Evolutionary conservation across 2,329 filamentous ascomycete genomes (phyloP).

Genomic region (Trichoderma hamatum): DNA sequence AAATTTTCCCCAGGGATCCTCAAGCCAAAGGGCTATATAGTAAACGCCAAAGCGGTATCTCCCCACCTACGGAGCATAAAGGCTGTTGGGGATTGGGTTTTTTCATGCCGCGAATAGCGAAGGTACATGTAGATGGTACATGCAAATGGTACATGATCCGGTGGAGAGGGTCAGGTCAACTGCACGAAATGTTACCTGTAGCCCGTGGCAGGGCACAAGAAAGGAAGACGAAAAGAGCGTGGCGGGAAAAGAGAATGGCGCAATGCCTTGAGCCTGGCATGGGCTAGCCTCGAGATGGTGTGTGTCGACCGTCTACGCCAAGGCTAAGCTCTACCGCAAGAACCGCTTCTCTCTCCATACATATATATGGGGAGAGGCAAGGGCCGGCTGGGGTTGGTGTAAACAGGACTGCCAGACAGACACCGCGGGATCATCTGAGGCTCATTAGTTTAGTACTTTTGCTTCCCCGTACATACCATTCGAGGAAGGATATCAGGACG

Average conservation of each 20-base stretch:
- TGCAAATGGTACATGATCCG: slow-evolving; percentile 2
- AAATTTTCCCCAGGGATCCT: slow-evolving; percentile 24
- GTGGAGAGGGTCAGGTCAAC: background rate
- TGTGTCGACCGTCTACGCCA: background rate
- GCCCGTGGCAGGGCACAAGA: background rate
- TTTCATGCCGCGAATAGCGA: slow-evolving; percentile 26
- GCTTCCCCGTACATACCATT: slow-evolving; percentile 1
- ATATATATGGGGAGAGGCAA: background rate
- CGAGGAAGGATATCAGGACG: background rate
- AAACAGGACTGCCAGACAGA: background rate
- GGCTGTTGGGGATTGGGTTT: slow-evolving; percentile 19
- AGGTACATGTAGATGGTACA: background rate
- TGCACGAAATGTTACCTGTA: slow-evolving; percentile 12
- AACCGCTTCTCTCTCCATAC: background rate
- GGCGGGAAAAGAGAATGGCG: slow-evolving; percentile 14
- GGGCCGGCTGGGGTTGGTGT: background rate
- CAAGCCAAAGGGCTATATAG: slow-evolving; percentile 9
- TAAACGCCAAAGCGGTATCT: slow-evolving; percentile 8
- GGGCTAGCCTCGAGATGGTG: background rate
- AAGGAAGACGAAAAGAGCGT: background rate
- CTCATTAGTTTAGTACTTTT: slow-evolving; percentile 2
- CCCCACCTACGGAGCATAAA: slow-evolving; percentile 16
- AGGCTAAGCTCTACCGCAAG: slow-evolving; percentile 8
- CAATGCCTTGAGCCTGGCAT: slow-evolving; percentile 4
- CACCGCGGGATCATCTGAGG: slow-evolving; percentile 17